These are phyloP conservation scores for Physcia stellaris DNA, from an alignment of 495 filamentous ascomycete genomes.

Conservation along the genomic window DNA sequence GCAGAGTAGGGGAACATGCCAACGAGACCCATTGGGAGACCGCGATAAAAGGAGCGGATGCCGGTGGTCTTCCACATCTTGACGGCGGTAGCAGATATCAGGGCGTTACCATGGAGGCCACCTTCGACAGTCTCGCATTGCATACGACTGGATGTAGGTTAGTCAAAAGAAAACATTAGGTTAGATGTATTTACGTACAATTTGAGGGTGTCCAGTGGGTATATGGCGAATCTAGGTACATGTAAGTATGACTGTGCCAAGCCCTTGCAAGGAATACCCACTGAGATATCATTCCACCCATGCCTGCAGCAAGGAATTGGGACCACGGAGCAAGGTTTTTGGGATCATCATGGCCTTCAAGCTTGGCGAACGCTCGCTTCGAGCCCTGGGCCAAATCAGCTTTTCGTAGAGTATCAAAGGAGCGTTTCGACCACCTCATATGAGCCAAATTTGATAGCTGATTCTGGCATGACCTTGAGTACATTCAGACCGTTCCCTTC, in stretches of 20 bases:
- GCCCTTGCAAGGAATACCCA: slow-evolving; percentile 25
- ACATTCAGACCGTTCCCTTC: slow-evolving; percentile 94
- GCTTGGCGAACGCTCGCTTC: slow-evolving; percentile 69
- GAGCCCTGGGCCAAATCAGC: slow-evolving; percentile 43
- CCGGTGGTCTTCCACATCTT: slow-evolving; percentile 75
- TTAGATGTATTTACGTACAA: slow-evolving; percentile 47
- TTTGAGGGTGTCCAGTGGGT: slow-evolving; percentile 94
- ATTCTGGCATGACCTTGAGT: slow-evolving; percentile 94
- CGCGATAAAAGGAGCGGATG: slow-evolving; percentile 71
- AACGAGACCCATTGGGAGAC: slow-evolving; percentile 77
- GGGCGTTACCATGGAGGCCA: slow-evolving; percentile 68
- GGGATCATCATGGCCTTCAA: slow-evolving; percentile 83
- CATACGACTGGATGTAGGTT: slow-evolving; percentile 48
- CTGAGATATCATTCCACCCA: slow-evolving; percentile 89
- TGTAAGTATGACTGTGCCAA: slow-evolving; percentile 16
- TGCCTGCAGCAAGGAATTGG: slow-evolving; percentile 80
- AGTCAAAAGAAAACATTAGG: neutral
- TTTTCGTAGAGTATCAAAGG: neutral
- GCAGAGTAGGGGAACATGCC: slow-evolving; percentile 98
- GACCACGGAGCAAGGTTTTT: slow-evolving; percentile 65
- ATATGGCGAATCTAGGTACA: slow-evolving; percentile 61
- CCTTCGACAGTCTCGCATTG: slow-evolving; percentile 87
- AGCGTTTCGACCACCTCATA: slow-evolving; percentile 55
- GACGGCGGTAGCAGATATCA: slow-evolving; percentile 66
- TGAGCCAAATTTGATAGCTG: slow-evolving; percentile 90